These are phyloP conservation scores for Gnaphalium uliginosum DNA, from an alignment of 129 eudicot species.

Conservation along the genomic window DNA sequence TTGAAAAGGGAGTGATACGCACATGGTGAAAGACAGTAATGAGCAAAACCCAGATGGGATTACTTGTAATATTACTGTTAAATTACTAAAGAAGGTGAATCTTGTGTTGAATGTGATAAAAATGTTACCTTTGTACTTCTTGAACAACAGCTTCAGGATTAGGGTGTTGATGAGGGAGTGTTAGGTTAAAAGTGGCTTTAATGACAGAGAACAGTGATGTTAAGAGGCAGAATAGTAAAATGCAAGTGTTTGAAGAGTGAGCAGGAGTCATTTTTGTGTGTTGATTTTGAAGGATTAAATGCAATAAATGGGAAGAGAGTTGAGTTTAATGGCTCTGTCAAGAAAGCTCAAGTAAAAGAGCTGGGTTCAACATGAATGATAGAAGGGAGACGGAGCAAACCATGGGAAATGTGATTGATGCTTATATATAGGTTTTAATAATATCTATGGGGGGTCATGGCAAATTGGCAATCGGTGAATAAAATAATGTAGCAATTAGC, in stretches of 20 bases:
- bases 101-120: slow-evolving; percentile 1
- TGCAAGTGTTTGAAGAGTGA: slow-evolving; percentile 37
- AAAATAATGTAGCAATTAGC: slow-evolving; percentile 20
- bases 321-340: slow-evolving; percentile 24
- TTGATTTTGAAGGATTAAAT: slow-evolving; percentile 25
- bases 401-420: slow-evolving; percentile 16
- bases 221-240: slow-evolving; percentile 54
- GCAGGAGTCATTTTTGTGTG: slow-evolving; percentile 43
- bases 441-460: slow-evolving; percentile 5
- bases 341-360: slow-evolving; percentile 25
- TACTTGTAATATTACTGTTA: background rate
- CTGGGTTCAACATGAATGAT: slow-evolving; percentile 27
- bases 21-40: slow-evolving; percentile 20
- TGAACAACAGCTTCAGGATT: slow-evolving; percentile 84
- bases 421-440: slow-evolving; percentile 15
- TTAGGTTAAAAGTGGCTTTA: slow-evolving; percentile 56
- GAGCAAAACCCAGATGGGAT: slow-evolving; percentile 28
- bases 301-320: slow-evolving; percentile 21
- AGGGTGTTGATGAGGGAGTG: slow-evolving; percentile 92
- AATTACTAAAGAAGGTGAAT: background rate
- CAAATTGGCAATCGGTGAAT: slow-evolving; percentile 13
- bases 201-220: slow-evolving; percentile 39
- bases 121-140: slow-evolving; percentile 67
- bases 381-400: slow-evolving; percentile 23
- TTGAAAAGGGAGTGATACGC: slow-evolving; percentile 18